Evolutionary conservation across 805 yeast species (phyloP).

Genomic region (Maudiozyma saulgeensis): DNA sequence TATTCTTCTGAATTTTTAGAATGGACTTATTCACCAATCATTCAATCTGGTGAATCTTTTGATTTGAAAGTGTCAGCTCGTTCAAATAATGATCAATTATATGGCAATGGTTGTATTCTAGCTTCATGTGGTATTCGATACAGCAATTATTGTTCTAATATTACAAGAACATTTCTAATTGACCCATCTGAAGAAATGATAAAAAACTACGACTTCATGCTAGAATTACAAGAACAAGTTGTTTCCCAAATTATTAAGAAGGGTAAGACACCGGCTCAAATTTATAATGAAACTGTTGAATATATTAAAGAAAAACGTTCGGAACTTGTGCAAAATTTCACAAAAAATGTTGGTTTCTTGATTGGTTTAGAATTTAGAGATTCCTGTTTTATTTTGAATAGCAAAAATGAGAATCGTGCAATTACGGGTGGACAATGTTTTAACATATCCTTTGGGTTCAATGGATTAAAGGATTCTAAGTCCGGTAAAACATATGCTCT

Average conservation of each 20-base stretch:
- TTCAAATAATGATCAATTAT: constrained; percentile 53
- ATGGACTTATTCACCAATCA: constrained; percentile 89
- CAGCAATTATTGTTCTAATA: constrained; percentile 78
- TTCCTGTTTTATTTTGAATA: constrained; percentile 59
- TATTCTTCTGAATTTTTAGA: constrained; percentile 72
- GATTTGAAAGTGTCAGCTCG: constrained; percentile 79
- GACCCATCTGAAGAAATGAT: constrained; percentile 80
- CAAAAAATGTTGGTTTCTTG: constrained; percentile 78
- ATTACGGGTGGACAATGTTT: constrained; percentile 67
- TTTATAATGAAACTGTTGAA: constrained; percentile 55
- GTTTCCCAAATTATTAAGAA: constrained; percentile 46
- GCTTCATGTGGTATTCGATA: constrained; percentile 81
- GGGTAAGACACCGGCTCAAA: constrained; percentile 57
- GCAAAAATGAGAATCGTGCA: constrained; percentile 53
- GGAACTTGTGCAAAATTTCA: constrained; percentile 51
- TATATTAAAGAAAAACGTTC: constrained; percentile 55
- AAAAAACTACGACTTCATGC: constrained; percentile 64
- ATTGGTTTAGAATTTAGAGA: constrained; percentile 88
- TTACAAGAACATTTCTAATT: constrained; percentile 80
- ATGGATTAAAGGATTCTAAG: constrained; percentile 42
- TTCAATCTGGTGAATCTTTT: constrained; percentile 79
- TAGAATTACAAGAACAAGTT: constrained; percentile 61
- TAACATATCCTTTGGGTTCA: constrained; percentile 70
- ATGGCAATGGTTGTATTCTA: constrained; percentile 69
- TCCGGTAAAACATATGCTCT: constrained; percentile 58